Evolutionary conservation across 306 rosid genomes (phyloP).

Genomic region (Cucurbita argyrosperma): DNA sequence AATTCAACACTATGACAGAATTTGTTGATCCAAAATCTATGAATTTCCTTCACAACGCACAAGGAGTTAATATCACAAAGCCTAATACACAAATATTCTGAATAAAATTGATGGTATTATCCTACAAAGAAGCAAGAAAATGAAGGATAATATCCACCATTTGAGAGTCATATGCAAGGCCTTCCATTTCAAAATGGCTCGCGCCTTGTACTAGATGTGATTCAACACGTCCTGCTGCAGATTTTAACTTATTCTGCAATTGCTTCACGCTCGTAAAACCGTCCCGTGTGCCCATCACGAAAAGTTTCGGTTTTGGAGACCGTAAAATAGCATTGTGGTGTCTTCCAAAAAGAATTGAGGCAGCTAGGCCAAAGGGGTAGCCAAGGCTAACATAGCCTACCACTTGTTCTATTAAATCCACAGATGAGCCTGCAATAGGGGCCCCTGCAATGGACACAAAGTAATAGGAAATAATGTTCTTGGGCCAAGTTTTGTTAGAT

Average conservation of each 20-base stretch:
- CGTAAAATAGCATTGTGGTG: slow-evolving; percentile 59
- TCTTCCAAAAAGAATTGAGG: slow-evolving; percentile 79
- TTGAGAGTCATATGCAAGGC: slow-evolving; percentile 56
- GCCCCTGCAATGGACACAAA: slow-evolving; percentile 42
- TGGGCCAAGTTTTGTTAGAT: background rate
- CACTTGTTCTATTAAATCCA: slow-evolving; percentile 59
- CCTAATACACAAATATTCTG: background rate
- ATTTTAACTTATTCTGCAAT: slow-evolving; percentile 50
- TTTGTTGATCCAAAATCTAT: background rate
- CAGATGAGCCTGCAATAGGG: slow-evolving; percentile 88
- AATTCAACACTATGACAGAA: background rate
- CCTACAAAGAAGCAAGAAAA: slow-evolving; percentile 41
- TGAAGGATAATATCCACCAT: slow-evolving; percentile 56
- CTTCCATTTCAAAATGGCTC: slow-evolving; percentile 92
- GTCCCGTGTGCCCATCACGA: slow-evolving; percentile 82
- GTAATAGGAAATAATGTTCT: background rate
- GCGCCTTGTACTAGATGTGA: slow-evolving; percentile 64
- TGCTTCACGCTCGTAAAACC: slow-evolving; percentile 84
- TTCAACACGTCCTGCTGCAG: slow-evolving; percentile 54
- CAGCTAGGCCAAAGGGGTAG: slow-evolving; percentile 82
- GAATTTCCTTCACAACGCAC: background rate
- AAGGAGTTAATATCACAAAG: background rate
- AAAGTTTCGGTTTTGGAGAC: slow-evolving; percentile 68
- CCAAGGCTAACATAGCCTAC: slow-evolving; percentile 87
- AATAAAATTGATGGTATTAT: background rate